These are phyloP conservation scores for Earliella scabrosa DNA, from an alignment of 1,284 basidiomycete genomes.

Conservation along the genomic window DNA sequence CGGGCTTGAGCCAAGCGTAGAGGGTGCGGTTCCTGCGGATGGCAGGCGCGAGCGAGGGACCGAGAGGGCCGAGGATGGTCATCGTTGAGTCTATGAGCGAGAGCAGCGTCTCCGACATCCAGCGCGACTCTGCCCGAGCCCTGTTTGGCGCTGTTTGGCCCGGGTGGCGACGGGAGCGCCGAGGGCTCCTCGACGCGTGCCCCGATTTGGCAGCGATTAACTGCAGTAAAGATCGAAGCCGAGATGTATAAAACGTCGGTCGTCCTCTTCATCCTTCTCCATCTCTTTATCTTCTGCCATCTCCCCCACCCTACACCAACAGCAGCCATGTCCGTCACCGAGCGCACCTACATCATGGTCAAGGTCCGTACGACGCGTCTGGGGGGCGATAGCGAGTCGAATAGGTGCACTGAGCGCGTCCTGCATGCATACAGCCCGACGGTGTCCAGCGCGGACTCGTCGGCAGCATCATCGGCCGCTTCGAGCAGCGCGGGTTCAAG, in stretches of 20 bases:
- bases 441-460: slow-evolving; percentile 96
- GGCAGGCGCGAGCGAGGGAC: slow-evolving; percentile 79
- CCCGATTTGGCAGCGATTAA: slow-evolving; percentile 37
- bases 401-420: slow-evolving; percentile 4
- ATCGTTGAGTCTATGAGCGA: slow-evolving; percentile 21
- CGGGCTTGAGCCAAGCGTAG: slow-evolving; percentile 70
- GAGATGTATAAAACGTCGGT: slow-evolving; percentile 37
- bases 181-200: slow-evolving; percentile 17
- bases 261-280: slow-evolving; percentile 36
- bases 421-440: slow-evolving; percentile 73
- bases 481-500: slow-evolving; percentile 97
- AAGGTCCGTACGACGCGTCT: slow-evolving; percentile 54
- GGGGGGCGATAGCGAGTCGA: not conserved
- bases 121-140: slow-evolving; percentile 30
- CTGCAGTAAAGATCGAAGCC: slow-evolving; percentile 29
- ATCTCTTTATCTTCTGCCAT: slow-evolving; percentile 36
- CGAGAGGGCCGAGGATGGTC: slow-evolving; percentile 66
- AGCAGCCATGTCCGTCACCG: slow-evolving; percentile 59
- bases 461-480: slow-evolving; percentile 91
- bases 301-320: slow-evolving; percentile 32
- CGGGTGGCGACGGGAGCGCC: slow-evolving; percentile 14
- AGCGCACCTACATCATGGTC: slow-evolving; percentile 92
- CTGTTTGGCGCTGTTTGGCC: slow-evolving; percentile 42
- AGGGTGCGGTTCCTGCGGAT: slow-evolving; percentile 76
- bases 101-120: slow-evolving; percentile 6